Base-by-base conservation (phyloP, 31 red algal genomes). In the Asparagopsis taxiformis region DNA sequence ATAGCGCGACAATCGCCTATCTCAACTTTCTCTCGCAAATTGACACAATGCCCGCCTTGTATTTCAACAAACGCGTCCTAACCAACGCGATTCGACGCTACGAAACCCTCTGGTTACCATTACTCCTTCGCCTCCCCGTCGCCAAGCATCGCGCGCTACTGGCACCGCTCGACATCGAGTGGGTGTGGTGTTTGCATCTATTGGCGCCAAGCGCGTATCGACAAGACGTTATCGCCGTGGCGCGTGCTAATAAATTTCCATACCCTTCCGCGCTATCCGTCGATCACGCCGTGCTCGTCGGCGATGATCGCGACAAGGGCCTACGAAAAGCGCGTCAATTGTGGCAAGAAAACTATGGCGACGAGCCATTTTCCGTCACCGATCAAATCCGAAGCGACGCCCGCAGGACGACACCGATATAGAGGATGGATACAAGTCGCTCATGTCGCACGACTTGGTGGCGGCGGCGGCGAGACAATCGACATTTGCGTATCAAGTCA, bases 91-190 rank as follows among this genome's bases (percentile, higher is more conserved):
- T 81, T 53, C 65, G 62, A 25, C 77, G 77, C 50, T 81, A 81
- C 65, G 65, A 70, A 15, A 32, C 26, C 19, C 3, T 81, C 3
- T 81, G 62, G 62, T 29, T 81, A 16, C 77, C 77, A 2, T 51
- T 81, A 17, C 62, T 81, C 25, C 31, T 49, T 5, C 31, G 34
- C 31, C 31, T 49, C 64, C 31, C 49, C 16, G n/a, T 32, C 24
- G 17, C 17, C 48, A 23, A 13, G 11, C 77, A 53, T 21, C 31
- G 15, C 50, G 29, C 20, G 21, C 63, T 70, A 24, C 46, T 69
- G 3, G 55, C 82, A 25, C 82, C 82, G 19, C 17, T 86, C 17
- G 82, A 86, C 51, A 61, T 86, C 19, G 70, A 74, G 57, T 86
- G 68, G 68, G 82, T 86, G 51, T 75, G 71, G 71, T 59, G 72